Conservation (phyloP, 108 stramenopile genomes). For the Pseudonitzschia multistriata region DNA sequence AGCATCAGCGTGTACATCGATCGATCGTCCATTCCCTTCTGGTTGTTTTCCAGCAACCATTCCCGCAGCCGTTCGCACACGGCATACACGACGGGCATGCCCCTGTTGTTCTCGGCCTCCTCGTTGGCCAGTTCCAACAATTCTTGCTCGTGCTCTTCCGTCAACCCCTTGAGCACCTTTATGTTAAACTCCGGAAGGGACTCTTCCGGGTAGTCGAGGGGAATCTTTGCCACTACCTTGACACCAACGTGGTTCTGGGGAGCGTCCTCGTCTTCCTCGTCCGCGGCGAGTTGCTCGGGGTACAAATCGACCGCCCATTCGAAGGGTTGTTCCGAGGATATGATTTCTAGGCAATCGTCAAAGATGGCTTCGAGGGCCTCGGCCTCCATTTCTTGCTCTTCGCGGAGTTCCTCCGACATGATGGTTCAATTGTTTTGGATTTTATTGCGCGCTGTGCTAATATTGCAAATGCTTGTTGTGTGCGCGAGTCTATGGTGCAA, state of each 20-base stretch:
- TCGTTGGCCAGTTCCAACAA: slow-evolving; percentile 59
- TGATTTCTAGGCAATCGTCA: slow-evolving; percentile 54
- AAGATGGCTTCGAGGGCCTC: slow-evolving; percentile 85
- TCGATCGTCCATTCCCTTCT: slow-evolving; percentile 84
- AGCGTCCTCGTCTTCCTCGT: slow-evolving; percentile 51
- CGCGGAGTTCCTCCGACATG: slow-evolving; percentile 53
- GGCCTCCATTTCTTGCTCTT: slow-evolving; percentile 88
- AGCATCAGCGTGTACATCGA: slow-evolving; percentile 88
- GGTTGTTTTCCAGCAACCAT: slow-evolving; percentile 86
- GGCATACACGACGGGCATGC: slow-evolving; percentile 79
- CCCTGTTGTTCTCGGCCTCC: slow-evolving; percentile 72
- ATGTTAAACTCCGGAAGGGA: slow-evolving; percentile 61
- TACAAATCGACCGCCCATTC: slow-evolving; percentile 71
- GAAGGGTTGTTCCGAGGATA: slow-evolving; percentile 54
- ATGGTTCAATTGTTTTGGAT: background rate
- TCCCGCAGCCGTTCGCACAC: slow-evolving; percentile 76
- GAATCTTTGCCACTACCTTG: slow-evolving; percentile 59
- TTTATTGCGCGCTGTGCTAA: background rate
- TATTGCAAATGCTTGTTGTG: background rate
- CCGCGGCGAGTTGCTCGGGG: slow-evolving; percentile 49
- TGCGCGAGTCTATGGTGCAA: background rate
- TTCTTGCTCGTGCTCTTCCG: slow-evolving; percentile 52
- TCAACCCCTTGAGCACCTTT: slow-evolving; percentile 71
- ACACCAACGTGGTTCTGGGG: slow-evolving; percentile 75
- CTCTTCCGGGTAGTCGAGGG: slow-evolving; percentile 62